These are phyloP conservation scores for Cladobotryum mycophilum DNA, from an alignment of 2,329 filamentous ascomycete species.

Conservation along the genomic window DNA sequence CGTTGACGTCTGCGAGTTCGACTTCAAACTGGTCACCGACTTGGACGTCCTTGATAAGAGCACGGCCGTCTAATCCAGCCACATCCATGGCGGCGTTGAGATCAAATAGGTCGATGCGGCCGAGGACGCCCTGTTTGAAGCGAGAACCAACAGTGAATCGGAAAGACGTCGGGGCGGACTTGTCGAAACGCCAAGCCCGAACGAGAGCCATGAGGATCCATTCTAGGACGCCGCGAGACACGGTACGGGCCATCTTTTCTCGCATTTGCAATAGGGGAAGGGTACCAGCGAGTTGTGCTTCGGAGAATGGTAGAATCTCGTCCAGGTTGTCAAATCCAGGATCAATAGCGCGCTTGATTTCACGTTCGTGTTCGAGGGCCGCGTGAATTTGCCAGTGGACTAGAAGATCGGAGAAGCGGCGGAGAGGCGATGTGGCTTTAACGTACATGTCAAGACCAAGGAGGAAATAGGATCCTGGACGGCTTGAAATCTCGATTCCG, in stretches of 20 bases:
- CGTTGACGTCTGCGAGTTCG: constrained; percentile 47
- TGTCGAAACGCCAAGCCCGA: constrained; percentile 53
- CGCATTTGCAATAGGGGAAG: constrained; percentile 47
- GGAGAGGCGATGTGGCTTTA: constrained; percentile 60
- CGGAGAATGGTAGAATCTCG: constrained; percentile 41
- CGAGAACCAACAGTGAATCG: constrained; percentile 40
- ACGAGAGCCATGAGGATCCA: constrained; percentile 56
- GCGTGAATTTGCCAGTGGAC: constrained; percentile 62
- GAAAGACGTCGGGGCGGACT: constrained; percentile 41
- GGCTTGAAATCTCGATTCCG: constrained; percentile 44
- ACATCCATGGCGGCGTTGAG: constrained; percentile 36
- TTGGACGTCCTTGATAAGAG: constrained; percentile 36
- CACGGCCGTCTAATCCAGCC: constrained; percentile 31
- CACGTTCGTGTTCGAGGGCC: constrained; percentile 43
- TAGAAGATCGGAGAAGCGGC: constrained; percentile 56
- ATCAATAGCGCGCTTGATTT: constrained; percentile 21
- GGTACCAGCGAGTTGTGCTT: constrained; percentile 34
- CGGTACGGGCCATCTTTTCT: constrained; percentile 42
- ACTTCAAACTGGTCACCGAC: constrained; percentile 51
- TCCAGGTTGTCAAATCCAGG: constrained; percentile 22
- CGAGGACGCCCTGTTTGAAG: constrained; percentile 28
- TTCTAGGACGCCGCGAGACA: constrained; percentile 40
- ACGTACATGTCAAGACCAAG: constrained; percentile 56
- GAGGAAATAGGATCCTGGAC: constrained; percentile 48
- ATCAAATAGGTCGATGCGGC: constrained; percentile 47